Conservation (phyloP, 805 yeast species). For the Pichia pseudocactophila region DNA sequence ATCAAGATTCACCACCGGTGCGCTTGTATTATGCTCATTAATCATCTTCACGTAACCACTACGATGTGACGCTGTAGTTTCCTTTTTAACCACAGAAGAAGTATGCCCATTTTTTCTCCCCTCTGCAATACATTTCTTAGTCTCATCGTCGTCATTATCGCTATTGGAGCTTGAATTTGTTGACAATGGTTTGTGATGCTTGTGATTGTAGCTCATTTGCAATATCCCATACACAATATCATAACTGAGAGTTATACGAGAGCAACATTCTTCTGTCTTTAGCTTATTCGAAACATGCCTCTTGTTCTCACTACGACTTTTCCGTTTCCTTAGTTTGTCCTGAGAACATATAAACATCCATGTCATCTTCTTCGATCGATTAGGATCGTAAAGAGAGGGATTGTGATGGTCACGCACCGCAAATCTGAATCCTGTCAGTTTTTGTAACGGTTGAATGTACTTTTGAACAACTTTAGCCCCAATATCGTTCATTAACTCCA, state of each 20-base stretch:
- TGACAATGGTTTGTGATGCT: slow-evolving; percentile 29
- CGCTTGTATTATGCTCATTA: no score
- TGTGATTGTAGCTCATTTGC: slow-evolving; percentile 31
- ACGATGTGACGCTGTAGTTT: no score
- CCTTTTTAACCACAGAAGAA: no score
- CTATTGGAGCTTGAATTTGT: not conserved
- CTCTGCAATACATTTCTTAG: not conserved
- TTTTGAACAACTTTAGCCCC: slow-evolving; percentile 29
- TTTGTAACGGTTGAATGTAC: slow-evolving; percentile 34
- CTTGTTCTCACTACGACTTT: slow-evolving; percentile 32
- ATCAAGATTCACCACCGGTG: no score
- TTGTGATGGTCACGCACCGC: slow-evolving; percentile 39
- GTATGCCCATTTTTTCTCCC: not conserved
- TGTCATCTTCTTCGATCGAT: slow-evolving; percentile 32
- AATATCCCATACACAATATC: slow-evolving; percentile 31
- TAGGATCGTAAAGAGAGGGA: slow-evolving; percentile 21
- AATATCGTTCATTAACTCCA: slow-evolving; percentile 27
- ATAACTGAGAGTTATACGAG: slow-evolving; percentile 32
- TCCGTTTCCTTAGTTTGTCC: slow-evolving; percentile 34
- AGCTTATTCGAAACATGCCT: slow-evolving; percentile 31
- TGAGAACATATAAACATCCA: slow-evolving; percentile 40
- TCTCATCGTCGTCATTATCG: not conserved
- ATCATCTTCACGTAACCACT: no score
- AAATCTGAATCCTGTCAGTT: slow-evolving; percentile 33
- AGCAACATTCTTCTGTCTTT: slow-evolving; percentile 34